Evolutionary conservation across 768 basidiomycete genomes (phyloP), one percentile per base, ranked within the genome.

Genomic region (Lentinula edodes): DNA sequence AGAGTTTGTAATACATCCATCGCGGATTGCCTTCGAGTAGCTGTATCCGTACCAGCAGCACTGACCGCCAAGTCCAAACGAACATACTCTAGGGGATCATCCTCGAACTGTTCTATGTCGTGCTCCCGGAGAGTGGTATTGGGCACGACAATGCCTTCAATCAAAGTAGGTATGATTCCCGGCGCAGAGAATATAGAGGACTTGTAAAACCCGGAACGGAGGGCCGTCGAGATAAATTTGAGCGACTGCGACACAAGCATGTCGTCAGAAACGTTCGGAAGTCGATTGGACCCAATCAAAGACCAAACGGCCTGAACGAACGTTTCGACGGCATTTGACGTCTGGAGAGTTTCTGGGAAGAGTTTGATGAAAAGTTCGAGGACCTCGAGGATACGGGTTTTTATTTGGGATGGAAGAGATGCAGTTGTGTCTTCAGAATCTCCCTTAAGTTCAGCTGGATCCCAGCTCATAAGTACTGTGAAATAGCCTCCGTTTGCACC

Each of bases 51-150:
- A 32, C 83, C 83, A 64, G 68, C 74, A 57, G 79, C 72, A 61
- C 89, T 87, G 60, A 79, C 81, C 13, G 94, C 81, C 32, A 96
- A 78, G 68, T 96, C 94, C 45, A 92, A 81, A 20, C 93, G 88
- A 66, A 98, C 91, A 71, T 90, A 98, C 70, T 98, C 96, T 42
- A 96, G 83, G 0, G 97, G 95, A 66, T 97, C 95, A 63, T 98
- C 97, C 73, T 97, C 95, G 68, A 99, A 98, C 72, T 94, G 88
- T 68, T 99, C 97, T 54, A 92, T 82, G 60, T 98, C 95, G 66
- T 93, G 90, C 42, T 90, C 88, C 63, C 95, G 84, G 13, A 98
- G 79, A 13, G 84, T 78, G 62, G 97, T 91, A 67, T 97, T 98
- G n/a, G 96, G 95, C 32, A 98, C 81, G 28, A 98, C 89, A 61